phyloP scores from a whole-genome alignment of 1,139 yeast genomes.

The Sugiyamaella castrensis region DNA sequence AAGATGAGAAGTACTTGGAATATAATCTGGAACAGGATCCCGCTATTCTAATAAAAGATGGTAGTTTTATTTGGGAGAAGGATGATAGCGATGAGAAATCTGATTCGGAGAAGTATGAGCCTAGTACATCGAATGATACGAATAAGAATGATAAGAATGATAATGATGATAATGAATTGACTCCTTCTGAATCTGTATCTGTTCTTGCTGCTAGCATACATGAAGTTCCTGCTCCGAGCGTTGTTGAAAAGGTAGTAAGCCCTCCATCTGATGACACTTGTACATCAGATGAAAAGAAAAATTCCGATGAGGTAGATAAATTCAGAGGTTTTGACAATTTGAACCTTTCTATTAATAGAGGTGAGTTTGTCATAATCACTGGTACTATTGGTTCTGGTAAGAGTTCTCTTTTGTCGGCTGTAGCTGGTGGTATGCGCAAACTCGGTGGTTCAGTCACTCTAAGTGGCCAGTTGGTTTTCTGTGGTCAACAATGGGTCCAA shows the following conservation, averaged over 20 bases:
- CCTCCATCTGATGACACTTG: constrained; percentile 38
- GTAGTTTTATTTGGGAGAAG: constrained; percentile 67
- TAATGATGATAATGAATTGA: constrained; percentile 29
- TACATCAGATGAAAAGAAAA: neutral
- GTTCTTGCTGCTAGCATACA: constrained; percentile 35
- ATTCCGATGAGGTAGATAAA: constrained; percentile 21
- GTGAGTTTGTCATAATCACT: constrained; percentile 66
- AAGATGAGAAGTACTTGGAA: constrained; percentile 36
- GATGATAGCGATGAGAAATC: constrained; percentile 35
- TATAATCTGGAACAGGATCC: constrained; percentile 34
- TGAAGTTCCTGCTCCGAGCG: constrained; percentile 21
- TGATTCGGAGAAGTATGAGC: constrained; percentile 1
- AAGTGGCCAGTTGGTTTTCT: constrained; percentile 40
- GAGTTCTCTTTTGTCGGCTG: constrained; percentile 58
- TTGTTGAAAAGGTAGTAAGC: constrained; percentile 34
- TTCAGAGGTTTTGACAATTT: constrained; percentile 48
- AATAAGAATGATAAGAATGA: neutral
- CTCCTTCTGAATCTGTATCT: constrained; percentile 23
- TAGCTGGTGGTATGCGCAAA: constrained; percentile 60
- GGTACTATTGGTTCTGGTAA: constrained; percentile 75
- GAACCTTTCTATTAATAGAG: constrained; percentile 45
- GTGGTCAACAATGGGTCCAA: constrained; percentile 77
- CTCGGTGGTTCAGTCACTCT: constrained; percentile 47
- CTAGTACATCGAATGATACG: constrained; percentile 22
- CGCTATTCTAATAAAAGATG: constrained; percentile 48